Conservation (phyloP, 139 green algal genomes). For the Chlorella ohadii region DNA sequence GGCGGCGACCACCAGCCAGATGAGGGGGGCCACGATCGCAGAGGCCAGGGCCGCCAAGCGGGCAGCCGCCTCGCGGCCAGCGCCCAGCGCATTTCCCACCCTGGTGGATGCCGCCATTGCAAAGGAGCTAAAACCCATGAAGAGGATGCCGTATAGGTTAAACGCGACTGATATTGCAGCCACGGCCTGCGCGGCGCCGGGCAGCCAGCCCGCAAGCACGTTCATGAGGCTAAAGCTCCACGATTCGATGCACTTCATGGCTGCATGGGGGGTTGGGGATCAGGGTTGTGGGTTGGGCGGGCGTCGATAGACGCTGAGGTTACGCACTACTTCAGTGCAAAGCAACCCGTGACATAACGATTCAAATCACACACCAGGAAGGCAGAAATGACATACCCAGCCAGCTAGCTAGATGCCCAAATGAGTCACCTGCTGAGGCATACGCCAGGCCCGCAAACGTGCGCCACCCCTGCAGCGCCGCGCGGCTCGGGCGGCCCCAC, state of each 20-base stretch:
- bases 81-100: conserved; percentile 59
- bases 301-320: too few species aligned
- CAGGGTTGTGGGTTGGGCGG: too few species aligned
- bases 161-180: conserved; percentile 49
- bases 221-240: conserved; percentile 48
- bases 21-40: conserved; percentile 29
- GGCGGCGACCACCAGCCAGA: conserved; percentile 46
- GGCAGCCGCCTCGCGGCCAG: conserved; percentile 27
- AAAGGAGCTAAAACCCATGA: conserved; percentile 52
- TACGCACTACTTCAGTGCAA: too few species aligned
- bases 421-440: conserved; percentile 1
- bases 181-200: conserved; percentile 36
- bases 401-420: too few species aligned
- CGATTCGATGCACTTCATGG: conserved; percentile 57
- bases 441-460: conserved; percentile 16
- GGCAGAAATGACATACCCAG: too few species aligned
- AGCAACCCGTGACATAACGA: too few species aligned
- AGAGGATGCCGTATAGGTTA: conserved; percentile 42
- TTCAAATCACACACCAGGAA: too few species aligned
- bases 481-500: conserved; percentile 38
- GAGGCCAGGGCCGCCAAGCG: conserved; percentile 37
- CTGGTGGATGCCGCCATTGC: conserved; percentile 37
- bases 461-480: background rate
- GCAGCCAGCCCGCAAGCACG: conserved; percentile 50
- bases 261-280: background rate